Evolutionary conservation across 495 filamentous ascomycete genomes (phyloP).

Genomic region (Neurospora tetraspora): DNA sequence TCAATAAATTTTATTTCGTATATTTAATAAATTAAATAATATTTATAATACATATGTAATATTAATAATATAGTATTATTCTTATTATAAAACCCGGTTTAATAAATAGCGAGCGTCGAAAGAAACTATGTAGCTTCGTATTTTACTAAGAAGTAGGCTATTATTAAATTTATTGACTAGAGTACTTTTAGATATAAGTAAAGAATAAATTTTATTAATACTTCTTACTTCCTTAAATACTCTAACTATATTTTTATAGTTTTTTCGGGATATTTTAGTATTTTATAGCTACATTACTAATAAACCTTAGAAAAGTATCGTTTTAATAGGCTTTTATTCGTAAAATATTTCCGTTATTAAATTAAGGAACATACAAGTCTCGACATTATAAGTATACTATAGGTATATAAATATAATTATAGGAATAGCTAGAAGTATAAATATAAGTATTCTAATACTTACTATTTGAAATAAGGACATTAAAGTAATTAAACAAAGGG

Average conservation of each 20-base stretch:
- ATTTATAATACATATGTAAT: neutral
- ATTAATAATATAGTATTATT: neutral
- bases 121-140: neutral
- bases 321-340: neutral
- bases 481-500: neutral
- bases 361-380: too few species aligned
- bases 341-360: neutral
- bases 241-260: neutral
- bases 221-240: neutral
- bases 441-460: too few species aligned
- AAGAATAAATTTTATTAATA: neutral
- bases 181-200: neutral
- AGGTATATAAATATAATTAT: neutral
- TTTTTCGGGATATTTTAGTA: neutral
- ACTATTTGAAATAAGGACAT: too few species aligned
- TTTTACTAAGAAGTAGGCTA: neutral
- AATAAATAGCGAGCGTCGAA: accelerated
- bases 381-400: neutral
- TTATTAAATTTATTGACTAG: neutral
- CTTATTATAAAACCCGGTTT: neutral
- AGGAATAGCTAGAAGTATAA: neutral
- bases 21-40: neutral
- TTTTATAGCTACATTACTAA: neutral
- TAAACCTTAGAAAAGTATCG: neutral
- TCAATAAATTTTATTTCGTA: neutral